phyloP scores from a whole-genome alignment of 2,329 filamentous ascomycete genomes.

The Apiospora saccharicola region DNA sequence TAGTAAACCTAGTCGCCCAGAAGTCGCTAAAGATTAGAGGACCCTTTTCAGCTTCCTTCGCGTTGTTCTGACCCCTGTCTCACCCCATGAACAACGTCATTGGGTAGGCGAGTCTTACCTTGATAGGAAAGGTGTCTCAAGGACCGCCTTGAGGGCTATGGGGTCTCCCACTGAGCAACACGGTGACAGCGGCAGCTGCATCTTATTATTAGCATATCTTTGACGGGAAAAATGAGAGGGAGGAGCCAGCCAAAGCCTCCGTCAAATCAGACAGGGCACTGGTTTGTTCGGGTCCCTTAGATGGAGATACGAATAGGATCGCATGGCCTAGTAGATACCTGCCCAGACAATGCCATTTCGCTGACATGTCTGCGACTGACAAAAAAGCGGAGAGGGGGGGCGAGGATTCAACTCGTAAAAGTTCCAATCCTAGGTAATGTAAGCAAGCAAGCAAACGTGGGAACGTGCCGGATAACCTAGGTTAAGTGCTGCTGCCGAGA shows the following conservation, averaged over 20 bases:
- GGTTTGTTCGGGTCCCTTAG: not conserved
- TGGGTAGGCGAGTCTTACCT: not conserved
- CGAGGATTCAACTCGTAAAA: slow-evolving; percentile 1
- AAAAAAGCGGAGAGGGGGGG: not conserved
- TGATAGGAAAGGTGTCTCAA: slow-evolving; percentile 6
- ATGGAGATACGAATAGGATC: not conserved
- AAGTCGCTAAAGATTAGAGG: not conserved
- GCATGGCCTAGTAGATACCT: not conserved
- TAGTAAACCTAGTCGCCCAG: slow-evolving; percentile 12
- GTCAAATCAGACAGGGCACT: not conserved
- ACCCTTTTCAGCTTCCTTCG: slow-evolving; percentile 4
- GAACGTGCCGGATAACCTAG: not conserved
- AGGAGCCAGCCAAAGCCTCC: not conserved
- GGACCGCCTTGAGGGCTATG: not conserved
- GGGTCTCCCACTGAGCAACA: not conserved
- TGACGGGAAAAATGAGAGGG: not conserved
- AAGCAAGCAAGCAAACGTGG: not conserved
- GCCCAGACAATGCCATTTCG: not conserved
- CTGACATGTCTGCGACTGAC: slow-evolving; percentile 10
- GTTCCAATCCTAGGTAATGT: not conserved
- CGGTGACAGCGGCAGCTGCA: not conserved
- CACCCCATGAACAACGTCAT: not conserved
- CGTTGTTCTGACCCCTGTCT: not conserved
- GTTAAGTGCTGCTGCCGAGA: not conserved
- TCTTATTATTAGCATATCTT: not conserved